Base-by-base conservation (phyloP, 306 rosid genomes). In the Vigna nakashimae region DNA sequence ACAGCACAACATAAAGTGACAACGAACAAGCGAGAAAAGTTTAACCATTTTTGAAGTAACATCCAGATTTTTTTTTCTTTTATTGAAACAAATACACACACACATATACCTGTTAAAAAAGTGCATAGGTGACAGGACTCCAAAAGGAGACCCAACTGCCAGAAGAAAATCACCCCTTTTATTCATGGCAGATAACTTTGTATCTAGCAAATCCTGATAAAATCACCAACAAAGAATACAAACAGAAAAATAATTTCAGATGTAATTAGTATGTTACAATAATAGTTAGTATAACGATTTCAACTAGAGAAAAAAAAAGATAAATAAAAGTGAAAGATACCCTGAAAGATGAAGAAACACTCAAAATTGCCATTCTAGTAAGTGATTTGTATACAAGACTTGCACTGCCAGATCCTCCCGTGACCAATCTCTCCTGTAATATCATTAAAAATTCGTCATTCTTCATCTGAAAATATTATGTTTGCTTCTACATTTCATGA, bases 141-240 rank as follows among this genome's bases (percentile, higher is more conserved):
- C 98, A 86, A 95, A 95, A 67, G 98, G 98, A 83, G 98, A 94
- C 80, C 97, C 98, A 77, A 94, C 88, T 36, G 92, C 93, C 69
- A 94, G 83, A 80, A 90, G 92, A 84, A 88, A 91, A 84, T 88
- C 84, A 69, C 98, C 98, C 84, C 88, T 89, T 78, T 84, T 89
- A 82, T 79, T 83, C 82, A 82, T 84, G 76, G 91, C 84, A 40
- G 93, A 87, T 79, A 85, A 69, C 30, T 68, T 43, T 81, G 82
- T 73, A 72, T 82, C 84, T 79, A 90, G 86, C 82, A 65, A 38
- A 32, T 79, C 92, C 98, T 95, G 66, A 63, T 80, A 58, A 81
- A 86, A 69, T 38, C 79, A 69, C 9, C 53, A 66, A 78, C 10
- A 75, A 76, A 50, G 65, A 77, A 56, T 56, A 49, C 63, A 51